Conservation (phyloP, 2,329 filamentous ascomycete species). For the Neopestalotiopsis sp. region DNA sequence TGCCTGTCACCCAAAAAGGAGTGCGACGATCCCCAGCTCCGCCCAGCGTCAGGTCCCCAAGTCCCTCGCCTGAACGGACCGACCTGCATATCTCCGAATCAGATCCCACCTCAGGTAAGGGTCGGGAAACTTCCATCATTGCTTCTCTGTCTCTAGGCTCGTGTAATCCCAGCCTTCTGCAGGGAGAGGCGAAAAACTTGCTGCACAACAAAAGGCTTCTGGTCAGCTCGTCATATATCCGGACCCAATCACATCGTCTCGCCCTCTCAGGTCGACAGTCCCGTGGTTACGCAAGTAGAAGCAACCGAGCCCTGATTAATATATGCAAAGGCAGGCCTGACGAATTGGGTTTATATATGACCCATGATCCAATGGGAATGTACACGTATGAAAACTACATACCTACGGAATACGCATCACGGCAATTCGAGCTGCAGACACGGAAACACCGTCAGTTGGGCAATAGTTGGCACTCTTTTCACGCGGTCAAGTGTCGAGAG, state of each 20-base stretch:
- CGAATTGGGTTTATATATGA: conserved; percentile 3
- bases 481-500: neutral
- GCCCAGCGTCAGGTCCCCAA: neutral
- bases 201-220: neutral
- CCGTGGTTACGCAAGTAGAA: neutral
- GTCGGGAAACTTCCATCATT: conserved; percentile 1
- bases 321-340: neutral
- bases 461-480: neutral
- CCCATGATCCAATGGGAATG: neutral
- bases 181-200: neutral
- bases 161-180: neutral
- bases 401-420: neutral
- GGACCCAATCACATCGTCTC: neutral
- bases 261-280: neutral
- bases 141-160: neutral
- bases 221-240: neutral
- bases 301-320: neutral
- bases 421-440: neutral
- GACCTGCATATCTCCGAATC: neutral
- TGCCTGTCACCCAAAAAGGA: too few relatives aligned
- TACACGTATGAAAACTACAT: neutral
- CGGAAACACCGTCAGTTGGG: neutral
- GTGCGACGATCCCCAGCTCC: too few relatives aligned
- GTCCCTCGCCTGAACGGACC: neutral
- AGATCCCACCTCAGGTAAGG: neutral